Conservation (phyloP, 1,284 basidiomycete genomes). For the Puccinia novopanici region DNA sequence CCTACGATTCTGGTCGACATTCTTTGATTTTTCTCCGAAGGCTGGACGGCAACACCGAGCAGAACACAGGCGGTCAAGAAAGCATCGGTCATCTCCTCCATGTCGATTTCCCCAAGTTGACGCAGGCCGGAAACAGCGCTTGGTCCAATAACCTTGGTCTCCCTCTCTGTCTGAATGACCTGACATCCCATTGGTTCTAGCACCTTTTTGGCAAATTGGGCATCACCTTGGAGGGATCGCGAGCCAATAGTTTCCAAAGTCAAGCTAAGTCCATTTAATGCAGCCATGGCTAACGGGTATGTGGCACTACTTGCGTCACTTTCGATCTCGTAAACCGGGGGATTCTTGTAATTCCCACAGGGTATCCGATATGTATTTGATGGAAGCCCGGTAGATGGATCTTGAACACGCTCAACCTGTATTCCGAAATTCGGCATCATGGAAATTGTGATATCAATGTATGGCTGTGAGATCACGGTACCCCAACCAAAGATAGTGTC, state of each 20-base stretch:
- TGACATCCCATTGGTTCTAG: constrained; percentile 91
- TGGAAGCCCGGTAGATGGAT: constrained; percentile 67
- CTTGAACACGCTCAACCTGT: constrained; percentile 71
- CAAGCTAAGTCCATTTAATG: constrained; percentile 90
- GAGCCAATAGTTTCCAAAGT: constrained; percentile 91
- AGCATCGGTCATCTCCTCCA: constrained; percentile 99
- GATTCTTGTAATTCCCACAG: constrained; percentile 75
- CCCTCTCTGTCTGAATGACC: constrained; percentile 80
- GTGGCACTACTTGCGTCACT: constrained; percentile 94
- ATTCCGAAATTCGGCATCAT: constrained; percentile 98
- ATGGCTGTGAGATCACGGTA: constrained; percentile 95
- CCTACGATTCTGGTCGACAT: constrained; percentile 79
- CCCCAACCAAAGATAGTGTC: constrained; percentile 87
- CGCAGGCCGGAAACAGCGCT: constrained; percentile 72
- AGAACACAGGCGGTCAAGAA: constrained; percentile 93
- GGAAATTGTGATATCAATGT: constrained; percentile 99
- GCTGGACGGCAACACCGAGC: constrained; percentile 74
- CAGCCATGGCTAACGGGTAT: constrained; percentile 93
- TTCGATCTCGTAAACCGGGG: constrained; percentile 83
- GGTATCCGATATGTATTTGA: constrained; percentile 88
- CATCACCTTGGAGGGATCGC: constrained; percentile 89
- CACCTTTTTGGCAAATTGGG: constrained; percentile 88
- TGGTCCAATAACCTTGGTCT: constrained; percentile 92
- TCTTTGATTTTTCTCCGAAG: constrained; percentile 57
- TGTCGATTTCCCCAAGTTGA: constrained; percentile 85